A percentile compares a stretch with the other conserved stretches of the same genome.
Evolutionary conservation across 768 basidiomycete genomes (phyloP).

Genomic region (Aureoboletus auriporus): DNA sequence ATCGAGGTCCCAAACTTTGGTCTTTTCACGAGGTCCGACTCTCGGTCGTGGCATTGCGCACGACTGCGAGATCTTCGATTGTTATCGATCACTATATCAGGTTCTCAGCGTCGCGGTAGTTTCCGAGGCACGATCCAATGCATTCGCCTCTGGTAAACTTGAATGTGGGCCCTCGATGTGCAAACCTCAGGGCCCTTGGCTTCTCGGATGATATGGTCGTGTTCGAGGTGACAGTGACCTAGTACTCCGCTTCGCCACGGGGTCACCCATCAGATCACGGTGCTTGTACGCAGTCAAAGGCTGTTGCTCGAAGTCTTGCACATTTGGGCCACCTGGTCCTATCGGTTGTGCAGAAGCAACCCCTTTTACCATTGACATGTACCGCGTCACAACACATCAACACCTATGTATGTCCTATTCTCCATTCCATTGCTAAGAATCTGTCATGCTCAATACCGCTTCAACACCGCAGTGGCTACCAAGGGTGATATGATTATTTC

Average conservation of each 20-base stretch:
- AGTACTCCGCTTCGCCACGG: conserved; percentile 26
- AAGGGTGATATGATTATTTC: conserved; percentile 9
- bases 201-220: conserved; percentile 41
- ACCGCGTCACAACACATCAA: conserved; percentile 35
- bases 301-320: conserved; percentile 5
- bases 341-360: conserved; percentile 13
- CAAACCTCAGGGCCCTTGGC: conserved; percentile 33
- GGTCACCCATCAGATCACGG: conserved; percentile 14
- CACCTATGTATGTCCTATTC: conserved; percentile 16
- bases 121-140: conserved; percentile 28
- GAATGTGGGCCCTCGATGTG: conserved; percentile 43
- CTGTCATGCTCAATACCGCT: conserved; percentile 16
- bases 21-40: conserved; percentile 57
- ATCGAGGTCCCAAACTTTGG: conserved; percentile 43
- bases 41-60: conserved; percentile 37
- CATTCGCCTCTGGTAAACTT: conserved; percentile 37
- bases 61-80: conserved; percentile 36
- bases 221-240: conserved; percentile 39
- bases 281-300: conserved; percentile 5
- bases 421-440: conserved; percentile 3
- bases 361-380: conserved; percentile 35
- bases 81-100: conserved; percentile 48
- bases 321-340: conserved; percentile 11
- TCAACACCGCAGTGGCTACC: conserved; percentile 11
- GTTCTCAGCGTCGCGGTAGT: conserved; percentile 25